Conservation (phyloP, 1,284 basidiomycete species). For the Chondrostereum purpureum region DNA sequence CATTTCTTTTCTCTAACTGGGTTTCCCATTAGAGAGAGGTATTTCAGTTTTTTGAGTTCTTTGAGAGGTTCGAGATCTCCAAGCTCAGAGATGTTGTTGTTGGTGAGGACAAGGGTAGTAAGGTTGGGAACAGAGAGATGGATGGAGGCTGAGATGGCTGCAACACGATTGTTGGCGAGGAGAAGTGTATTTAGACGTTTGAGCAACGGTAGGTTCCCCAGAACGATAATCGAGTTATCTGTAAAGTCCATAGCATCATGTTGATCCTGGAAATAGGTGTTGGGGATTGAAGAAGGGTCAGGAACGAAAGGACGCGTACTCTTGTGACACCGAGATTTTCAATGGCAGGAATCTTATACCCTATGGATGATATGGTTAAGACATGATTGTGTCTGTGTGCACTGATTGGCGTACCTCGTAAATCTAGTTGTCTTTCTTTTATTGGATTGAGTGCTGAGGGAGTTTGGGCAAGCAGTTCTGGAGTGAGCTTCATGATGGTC, state of each 20-base stretch:
- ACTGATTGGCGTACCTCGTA: constrained; percentile 64
- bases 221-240: constrained; percentile 87
- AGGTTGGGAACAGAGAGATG: constrained; percentile 82
- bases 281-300: constrained; percentile 3
- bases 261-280: constrained; percentile 58
- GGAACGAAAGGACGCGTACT: constrained; percentile 39
- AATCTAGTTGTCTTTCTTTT: constrained; percentile 92
- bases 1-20: constrained; percentile 91
- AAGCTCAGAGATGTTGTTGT: constrained; percentile 69
- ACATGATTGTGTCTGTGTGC: constrained; percentile 18
- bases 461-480: constrained; percentile 79
- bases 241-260: constrained; percentile 94
- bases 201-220: constrained; percentile 83
- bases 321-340: constrained; percentile 98
- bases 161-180: constrained; percentile 85
- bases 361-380: constrained; percentile 38
- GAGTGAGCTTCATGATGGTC: constrained; percentile 84
- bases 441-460: constrained; percentile 80
- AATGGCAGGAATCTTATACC: constrained; percentile 95
- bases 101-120: constrained; percentile 72
- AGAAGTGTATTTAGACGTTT: constrained; percentile 75
- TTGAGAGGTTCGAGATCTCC: constrained; percentile 85
- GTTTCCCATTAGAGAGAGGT: constrained; percentile 83
- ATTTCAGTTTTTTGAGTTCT: constrained; percentile 73
- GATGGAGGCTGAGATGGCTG: constrained; percentile 75